These are phyloP conservation scores for Candida ipomoeae DNA, from an alignment of 805 yeast species.

Conservation along the genomic window DNA sequence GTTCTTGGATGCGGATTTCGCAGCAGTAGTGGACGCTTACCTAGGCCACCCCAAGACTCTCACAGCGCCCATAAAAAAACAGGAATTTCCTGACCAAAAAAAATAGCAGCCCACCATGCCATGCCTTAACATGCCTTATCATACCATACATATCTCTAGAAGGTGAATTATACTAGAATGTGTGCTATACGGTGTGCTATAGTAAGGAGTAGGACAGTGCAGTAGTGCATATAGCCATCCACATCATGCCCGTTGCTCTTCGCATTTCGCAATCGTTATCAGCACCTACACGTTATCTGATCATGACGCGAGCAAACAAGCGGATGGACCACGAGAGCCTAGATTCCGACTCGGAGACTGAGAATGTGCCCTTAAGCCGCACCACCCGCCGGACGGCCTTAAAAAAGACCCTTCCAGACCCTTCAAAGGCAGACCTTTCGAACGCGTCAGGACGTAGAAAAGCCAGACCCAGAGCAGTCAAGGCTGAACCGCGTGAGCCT, in stretches of 20 bases:
- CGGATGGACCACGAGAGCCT: background rate
- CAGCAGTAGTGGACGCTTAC: too few species aligned
- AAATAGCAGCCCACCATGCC: too few species aligned
- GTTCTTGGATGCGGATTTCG: too few species aligned
- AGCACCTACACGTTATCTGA: background rate
- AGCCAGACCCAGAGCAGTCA: background rate
- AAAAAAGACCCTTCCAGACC: background rate
- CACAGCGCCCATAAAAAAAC: too few species aligned
- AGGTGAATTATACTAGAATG: too few species aligned
- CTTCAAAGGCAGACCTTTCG: background rate
- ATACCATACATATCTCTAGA: too few species aligned
- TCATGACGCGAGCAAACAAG: background rate
- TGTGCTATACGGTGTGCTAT: too few species aligned
- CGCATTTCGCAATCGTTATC: slow-evolving; percentile 5
- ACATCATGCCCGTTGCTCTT: background rate
- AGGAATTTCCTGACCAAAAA: too few species aligned
- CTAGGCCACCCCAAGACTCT: too few species aligned
- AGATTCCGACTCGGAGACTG: background rate
- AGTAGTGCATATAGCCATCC: background rate
- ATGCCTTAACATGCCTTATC: too few species aligned
- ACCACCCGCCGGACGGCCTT: background rate
- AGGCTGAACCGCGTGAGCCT: background rate
- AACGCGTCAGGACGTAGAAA: background rate
- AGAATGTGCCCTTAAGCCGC: background rate
- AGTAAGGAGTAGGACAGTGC: too few species aligned